Evolutionary conservation across 2,329 filamentous ascomycete genomes (phyloP).

Genomic region (Xylariaceae sp.): DNA sequence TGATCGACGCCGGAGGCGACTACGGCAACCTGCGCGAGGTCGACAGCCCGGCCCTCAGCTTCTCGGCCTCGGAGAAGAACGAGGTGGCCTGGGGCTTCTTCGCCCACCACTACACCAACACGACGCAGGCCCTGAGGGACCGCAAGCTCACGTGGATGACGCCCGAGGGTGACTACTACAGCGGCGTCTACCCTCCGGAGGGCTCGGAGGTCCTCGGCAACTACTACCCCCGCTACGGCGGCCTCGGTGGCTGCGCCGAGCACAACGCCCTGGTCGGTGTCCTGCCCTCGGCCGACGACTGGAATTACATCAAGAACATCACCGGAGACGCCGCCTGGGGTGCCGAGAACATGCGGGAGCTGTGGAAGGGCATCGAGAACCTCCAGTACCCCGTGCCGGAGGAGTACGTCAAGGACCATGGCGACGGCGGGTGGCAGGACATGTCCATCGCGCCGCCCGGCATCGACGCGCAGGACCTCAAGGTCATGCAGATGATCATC

Average conservation of each 20-base stretch:
- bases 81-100: constrained; percentile 56
- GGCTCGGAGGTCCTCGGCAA: constrained; percentile 45
- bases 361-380: constrained; percentile 20
- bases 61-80: constrained; percentile 46
- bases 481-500: constrained; percentile 14
- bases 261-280: constrained; percentile 25
- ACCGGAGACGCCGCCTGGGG: constrained; percentile 22
- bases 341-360: constrained; percentile 17
- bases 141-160: constrained; percentile 52
- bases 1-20: constrained; percentile 55
- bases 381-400: constrained; percentile 23
- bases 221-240: constrained; percentile 50
- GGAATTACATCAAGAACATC: constrained; percentile 32
- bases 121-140: constrained; percentile 44
- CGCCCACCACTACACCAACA: constrained; percentile 52
- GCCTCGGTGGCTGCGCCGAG: constrained; percentile 28
- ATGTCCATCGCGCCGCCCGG: constrained; percentile 11
- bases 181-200: constrained; percentile 43
- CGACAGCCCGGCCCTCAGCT: constrained; percentile 46
- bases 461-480: constrained; percentile 12
- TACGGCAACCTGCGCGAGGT: constrained; percentile 41
- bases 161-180: constrained; percentile 42
- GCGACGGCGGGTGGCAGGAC: constrained; percentile 17
- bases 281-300: constrained; percentile 37
- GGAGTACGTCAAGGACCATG: constrained; percentile 29